Base-by-base conservation (phyloP, 106 monocot species). In the Acorus calamus region DNA sequence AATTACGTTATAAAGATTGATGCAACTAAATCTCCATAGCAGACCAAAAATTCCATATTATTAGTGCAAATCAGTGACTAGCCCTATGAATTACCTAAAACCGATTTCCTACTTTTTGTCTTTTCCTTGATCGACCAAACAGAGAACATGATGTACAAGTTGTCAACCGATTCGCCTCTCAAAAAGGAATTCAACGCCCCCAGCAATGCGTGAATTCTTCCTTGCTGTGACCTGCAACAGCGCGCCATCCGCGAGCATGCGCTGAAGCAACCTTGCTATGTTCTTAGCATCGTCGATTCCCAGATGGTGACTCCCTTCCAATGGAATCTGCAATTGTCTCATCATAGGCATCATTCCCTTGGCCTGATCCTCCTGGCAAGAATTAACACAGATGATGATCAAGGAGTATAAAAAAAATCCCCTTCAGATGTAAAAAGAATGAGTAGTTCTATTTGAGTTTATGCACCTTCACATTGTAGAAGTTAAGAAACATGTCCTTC, bases 291-390 rank as follows among this genome's bases (percentile, higher is more conserved):
- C 96, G 66, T 96, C 96, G 12, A 96, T 91, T 14, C 90, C 96
- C 48, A 96, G 90, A 80, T 96, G 90, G 61, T 96, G 96, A 52
- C 91, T 96, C 45, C 96, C 90, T 46, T 76, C 8, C 44, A 70
- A n/a, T 53, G 80, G 80, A 54, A 96, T 87, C 12, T 73, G 61
- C 41, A 96, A 67, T 57, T 96, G 76, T 65, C 76, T 84, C 87
- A 96, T 65, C 91, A 96, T 96, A 47, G 87, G 71, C 80, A 76
- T 81, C 96, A 96, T 96, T 67, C 96, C 96, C 3, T 87, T 79
- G 48, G 96, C 96, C 90, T 96, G 49, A 8, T 28, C 28, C 28
- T 28, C 28, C 28, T 28, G 28, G 28, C 28, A 28, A 0, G 28
- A 28, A 28, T 28, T 28, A 28, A 28, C 28, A 28, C 28, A 28